Base-by-base conservation (phyloP, 2,329 filamentous ascomycete species). In the Paradendryphiella salina region DNA sequence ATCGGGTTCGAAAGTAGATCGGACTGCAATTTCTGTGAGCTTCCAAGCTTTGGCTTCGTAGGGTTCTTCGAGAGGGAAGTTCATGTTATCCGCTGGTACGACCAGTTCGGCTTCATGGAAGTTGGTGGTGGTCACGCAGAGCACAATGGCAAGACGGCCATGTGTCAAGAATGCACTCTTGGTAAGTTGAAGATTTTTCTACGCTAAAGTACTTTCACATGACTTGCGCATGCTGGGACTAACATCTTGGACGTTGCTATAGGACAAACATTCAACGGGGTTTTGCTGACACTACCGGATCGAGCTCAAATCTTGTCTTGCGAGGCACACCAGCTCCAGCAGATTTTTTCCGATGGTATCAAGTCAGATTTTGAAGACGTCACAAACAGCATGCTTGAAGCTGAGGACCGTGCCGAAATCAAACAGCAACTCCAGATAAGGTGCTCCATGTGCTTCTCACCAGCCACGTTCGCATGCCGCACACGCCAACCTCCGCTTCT, bases 11-110 rank as follows among this genome's bases (percentile, higher is more conserved):
- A 34, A 0, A 48, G 61, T 9, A 40, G 52, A 4, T 20, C 34
- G 1, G 49, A 56, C 18, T 80, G 77, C 56, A 69, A 73, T 50
- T 80, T 75, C 64, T 80, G 77, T 52, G 53, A 69, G 2, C 61
- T 75, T 11, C 68, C 73, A 10, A 43, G 61, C 0, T 79, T 77
- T 37, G 71, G 73, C 1, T 65, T 79, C 7, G 46, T 74, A 0
- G 77, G 77, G 1, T 61, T 73, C 3, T 73, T 69, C 1, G 61
- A 67, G 42, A 56, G 57, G 14, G 55, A 67, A 26, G 66, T 75
- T 0, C 62, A 73, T 37, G 68, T 76, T 1, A 63, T 74, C 3
- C 56, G 67, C 13, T 73, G 71, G 54, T 36, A 65, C 3, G 61
- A 70, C 32, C 71, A 71, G 1, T 59, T 64, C 14, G 75, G 71